Percentiles rank a stretch among this genome's conserved stretches.
Evolutionary conservation across 306 rosid genomes (phyloP).

Genomic region (Dryas drummondii): DNA sequence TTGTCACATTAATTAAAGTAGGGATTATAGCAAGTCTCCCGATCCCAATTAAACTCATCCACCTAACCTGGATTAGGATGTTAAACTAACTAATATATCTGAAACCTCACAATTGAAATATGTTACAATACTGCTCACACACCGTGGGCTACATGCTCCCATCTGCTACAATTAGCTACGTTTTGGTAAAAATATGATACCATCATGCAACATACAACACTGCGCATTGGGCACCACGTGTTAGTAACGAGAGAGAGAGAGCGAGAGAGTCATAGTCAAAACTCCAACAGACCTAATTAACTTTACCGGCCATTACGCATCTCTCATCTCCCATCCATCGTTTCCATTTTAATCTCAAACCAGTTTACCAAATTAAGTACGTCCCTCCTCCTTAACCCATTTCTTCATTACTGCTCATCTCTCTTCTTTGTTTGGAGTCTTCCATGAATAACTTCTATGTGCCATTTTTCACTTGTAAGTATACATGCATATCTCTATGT

Average conservation of each 20-base stretch:
- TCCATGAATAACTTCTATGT: not conserved
- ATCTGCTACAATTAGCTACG: too few relatives aligned
- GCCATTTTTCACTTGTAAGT: not conserved
- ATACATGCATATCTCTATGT: not conserved
- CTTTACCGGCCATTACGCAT: constrained; percentile 1
- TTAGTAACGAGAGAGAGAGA: not conserved
- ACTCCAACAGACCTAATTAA: not conserved
- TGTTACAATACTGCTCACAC: too few relatives aligned
- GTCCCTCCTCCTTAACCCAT: not conserved
- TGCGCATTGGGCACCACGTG: constrained; percentile 2
- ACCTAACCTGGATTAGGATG: not conserved
- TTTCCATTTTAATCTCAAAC: not conserved
- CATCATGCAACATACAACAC: too few relatives aligned
- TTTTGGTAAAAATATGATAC: too few relatives aligned
- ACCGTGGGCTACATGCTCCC: too few relatives aligned
- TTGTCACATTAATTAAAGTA: too few relatives aligned
- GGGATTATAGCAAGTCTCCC: too few relatives aligned
- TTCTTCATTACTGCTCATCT: not conserved
- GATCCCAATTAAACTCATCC: not conserved
- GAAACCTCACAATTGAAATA: too few relatives aligned
- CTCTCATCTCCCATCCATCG: not conserved
- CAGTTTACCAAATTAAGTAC: not conserved
- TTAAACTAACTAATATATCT: too few relatives aligned
- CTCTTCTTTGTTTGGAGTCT: not conserved
- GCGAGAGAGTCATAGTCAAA: not conserved